Evolutionary conservation across 164 flowering plant species (phyloP).

Genomic region (Macadamia integrifolia): DNA sequence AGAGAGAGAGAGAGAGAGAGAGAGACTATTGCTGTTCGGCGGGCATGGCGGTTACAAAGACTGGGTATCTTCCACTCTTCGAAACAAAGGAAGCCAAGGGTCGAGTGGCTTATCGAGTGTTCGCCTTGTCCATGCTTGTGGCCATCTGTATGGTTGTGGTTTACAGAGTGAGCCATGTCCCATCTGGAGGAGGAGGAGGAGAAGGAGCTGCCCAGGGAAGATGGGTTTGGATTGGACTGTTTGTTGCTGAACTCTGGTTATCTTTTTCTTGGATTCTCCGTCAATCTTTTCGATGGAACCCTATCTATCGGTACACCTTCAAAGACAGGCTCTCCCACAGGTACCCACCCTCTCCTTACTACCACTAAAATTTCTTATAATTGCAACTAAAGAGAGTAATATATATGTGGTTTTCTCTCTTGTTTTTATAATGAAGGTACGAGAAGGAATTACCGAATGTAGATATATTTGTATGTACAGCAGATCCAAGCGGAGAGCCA

Average conservation of each 20-base stretch:
- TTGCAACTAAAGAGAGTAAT: too few relatives aligned
- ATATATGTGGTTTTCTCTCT: too few relatives aligned
- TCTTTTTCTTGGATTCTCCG: background rate
- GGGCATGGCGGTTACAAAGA: background rate
- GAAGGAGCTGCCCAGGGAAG: conserved; percentile 7
- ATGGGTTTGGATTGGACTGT: conserved; percentile 4
- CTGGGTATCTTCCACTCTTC: conserved; percentile 6
- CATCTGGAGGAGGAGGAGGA: background rate
- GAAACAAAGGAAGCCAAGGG: conserved; percentile 22
- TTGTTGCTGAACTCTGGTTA: background rate
- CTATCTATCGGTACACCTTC: conserved; percentile 22
- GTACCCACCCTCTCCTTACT: conserved; percentile 1
- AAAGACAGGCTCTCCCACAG: conserved; percentile 32
- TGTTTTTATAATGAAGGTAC: conserved; percentile 5
- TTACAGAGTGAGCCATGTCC: conserved; percentile 21
- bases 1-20: too few relatives aligned
- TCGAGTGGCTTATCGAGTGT: conserved; percentile 5
- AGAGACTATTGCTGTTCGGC: too few relatives aligned
- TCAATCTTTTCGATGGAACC: conserved; percentile 21
- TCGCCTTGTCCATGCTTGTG: conserved; percentile 5
- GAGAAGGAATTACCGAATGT: conserved; percentile 27
- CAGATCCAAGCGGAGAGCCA: conserved; percentile 39
- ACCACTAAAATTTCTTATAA: too few relatives aligned
- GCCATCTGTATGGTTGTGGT: conserved; percentile 14
- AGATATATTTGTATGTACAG: conserved; percentile 46